These are phyloP conservation scores for Tylopilus cervinicoccineus DNA, from an alignment of 768 basidiomycete species.

Conservation along the genomic window DNA sequence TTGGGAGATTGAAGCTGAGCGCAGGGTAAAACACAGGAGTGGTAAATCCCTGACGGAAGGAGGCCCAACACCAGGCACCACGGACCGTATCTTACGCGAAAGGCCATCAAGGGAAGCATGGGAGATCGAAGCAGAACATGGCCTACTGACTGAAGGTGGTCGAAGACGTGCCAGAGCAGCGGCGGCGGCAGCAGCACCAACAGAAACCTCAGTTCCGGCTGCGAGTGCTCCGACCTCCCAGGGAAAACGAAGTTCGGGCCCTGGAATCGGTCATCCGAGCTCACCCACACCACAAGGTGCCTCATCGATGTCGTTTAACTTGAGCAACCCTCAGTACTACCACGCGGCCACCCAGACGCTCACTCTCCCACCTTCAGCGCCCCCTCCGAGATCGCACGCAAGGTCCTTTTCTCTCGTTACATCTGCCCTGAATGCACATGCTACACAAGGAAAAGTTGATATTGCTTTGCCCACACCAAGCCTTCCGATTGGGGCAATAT, in stretches of 20 bases:
- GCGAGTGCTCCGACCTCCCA: slow-evolving; percentile 4
- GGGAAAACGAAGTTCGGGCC: slow-evolving; percentile 14
- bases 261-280: slow-evolving; percentile 25
- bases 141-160: slow-evolving; percentile 70
- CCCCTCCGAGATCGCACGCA: slow-evolving; percentile 47
- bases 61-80: neutral
- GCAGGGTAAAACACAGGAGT: slow-evolving; percentile 40
- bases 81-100: slow-evolving; percentile 3
- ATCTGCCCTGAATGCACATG: slow-evolving; percentile 13
- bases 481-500: slow-evolving; percentile 62
- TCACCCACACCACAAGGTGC: slow-evolving; percentile 21
- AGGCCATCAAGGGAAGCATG: slow-evolving; percentile 62
- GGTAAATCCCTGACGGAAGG: slow-evolving; percentile 30
- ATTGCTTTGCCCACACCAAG: slow-evolving; percentile 62
- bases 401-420: slow-evolving; percentile 59
- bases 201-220: slow-evolving; percentile 27
- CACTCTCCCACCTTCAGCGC: slow-evolving; percentile 57
- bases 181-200: slow-evolving; percentile 39
- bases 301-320: slow-evolving; percentile 29
- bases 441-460: slow-evolving; percentile 31
- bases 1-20: slow-evolving; percentile 78
- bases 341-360: slow-evolving; percentile 51
- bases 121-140: slow-evolving; percentile 78
- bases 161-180: slow-evolving; percentile 57
- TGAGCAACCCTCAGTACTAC: slow-evolving; percentile 59